A percentile compares a stretch with the other conserved stretches of the same genome.
phyloP scores from a whole-genome alignment of 352 stramenopile genomes.

The Blastocystis sp. region DNA sequence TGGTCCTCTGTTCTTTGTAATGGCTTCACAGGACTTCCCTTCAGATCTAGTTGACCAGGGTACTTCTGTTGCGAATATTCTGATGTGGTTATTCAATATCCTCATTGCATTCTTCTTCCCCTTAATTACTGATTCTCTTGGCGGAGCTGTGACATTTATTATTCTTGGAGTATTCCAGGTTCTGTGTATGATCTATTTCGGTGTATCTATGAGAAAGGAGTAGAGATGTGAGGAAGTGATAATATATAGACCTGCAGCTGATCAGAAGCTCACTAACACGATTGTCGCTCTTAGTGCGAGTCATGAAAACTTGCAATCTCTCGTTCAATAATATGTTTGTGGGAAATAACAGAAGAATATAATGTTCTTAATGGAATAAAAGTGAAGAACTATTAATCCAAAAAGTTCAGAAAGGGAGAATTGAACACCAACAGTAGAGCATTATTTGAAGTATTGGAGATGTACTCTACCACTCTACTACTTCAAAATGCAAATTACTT shows the following conservation, averaged over 20 bases:
- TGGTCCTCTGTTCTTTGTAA: conserved; percentile 67
- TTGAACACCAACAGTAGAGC: not conserved
- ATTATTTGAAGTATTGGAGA: too few species aligned
- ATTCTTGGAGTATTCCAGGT: conserved; percentile 61
- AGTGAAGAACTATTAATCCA: not conserved
- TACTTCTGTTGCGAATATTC: conserved; percentile 50
- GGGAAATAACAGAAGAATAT: not conserved
- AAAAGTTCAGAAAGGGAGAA: not conserved
- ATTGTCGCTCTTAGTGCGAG: conserved; percentile 9
- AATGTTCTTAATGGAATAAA: not conserved
- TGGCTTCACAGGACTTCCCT: conserved; percentile 66
- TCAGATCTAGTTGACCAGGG: conserved; percentile 49
- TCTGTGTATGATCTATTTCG: conserved; percentile 62
- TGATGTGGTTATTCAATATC: conserved; percentile 59
- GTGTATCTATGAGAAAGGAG: conserved; percentile 55
- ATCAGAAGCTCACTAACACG: not conserved
- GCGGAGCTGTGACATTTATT: conserved; percentile 42
- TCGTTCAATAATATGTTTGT: conserved; percentile 9
- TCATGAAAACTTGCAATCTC: conserved; percentile 22
- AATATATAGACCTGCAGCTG: not conserved
- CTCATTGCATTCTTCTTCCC: conserved; percentile 56
- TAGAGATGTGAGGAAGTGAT: not conserved
- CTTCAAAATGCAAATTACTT: not conserved
- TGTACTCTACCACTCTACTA: not conserved
- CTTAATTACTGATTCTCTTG: conserved; percentile 36